A percentile compares a stretch with the other conserved stretches of the same genome.
These are phyloP conservation scores for Gaultheria prostrata DNA, from an alignment of 148 eudicot genomes.

Conservation along the genomic window DNA sequence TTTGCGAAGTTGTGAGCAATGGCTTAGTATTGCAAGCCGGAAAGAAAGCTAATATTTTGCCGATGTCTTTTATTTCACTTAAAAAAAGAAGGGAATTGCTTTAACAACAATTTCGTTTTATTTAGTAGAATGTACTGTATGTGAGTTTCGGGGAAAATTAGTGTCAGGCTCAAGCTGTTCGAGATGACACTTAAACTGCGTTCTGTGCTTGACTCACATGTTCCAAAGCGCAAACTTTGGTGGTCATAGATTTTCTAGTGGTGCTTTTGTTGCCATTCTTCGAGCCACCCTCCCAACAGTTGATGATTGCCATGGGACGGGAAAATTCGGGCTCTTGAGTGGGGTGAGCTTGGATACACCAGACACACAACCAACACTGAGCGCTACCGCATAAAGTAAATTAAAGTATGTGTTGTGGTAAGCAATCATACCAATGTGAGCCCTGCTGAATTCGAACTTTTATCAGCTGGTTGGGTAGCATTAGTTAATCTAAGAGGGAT, in stretches of 20 bases:
- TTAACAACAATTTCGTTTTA: not conserved
- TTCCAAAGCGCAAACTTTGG: not conserved
- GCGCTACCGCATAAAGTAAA: too few species aligned
- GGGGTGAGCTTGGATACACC: too few species aligned
- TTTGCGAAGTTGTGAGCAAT: not conserved
- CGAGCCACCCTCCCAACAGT: too few species aligned
- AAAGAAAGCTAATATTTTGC: not conserved
- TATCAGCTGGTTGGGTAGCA: too few species aligned
- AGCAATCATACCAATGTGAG: too few species aligned
- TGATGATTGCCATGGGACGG: too few species aligned
- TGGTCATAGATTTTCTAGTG: not conserved
- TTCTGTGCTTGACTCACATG: not conserved
- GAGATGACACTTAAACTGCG: not conserved
- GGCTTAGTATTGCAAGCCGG: not conserved
- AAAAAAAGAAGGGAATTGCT: not conserved
- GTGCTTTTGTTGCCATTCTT: not conserved
- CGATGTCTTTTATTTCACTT: not conserved
- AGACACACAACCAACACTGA: too few species aligned
- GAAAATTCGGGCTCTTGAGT: too few species aligned
- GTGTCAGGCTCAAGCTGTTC: not conserved
- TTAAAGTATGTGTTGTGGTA: too few species aligned
- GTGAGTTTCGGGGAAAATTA: not conserved
- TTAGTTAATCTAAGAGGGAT: not conserved
- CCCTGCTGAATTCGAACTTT: too few species aligned
- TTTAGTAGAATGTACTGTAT: not conserved